Evolutionary conservation across 2,329 filamentous ascomycete genomes (phyloP), one percentile per base, ranked within the genome.

Genomic region (Ascochyta koolunga): DNA sequence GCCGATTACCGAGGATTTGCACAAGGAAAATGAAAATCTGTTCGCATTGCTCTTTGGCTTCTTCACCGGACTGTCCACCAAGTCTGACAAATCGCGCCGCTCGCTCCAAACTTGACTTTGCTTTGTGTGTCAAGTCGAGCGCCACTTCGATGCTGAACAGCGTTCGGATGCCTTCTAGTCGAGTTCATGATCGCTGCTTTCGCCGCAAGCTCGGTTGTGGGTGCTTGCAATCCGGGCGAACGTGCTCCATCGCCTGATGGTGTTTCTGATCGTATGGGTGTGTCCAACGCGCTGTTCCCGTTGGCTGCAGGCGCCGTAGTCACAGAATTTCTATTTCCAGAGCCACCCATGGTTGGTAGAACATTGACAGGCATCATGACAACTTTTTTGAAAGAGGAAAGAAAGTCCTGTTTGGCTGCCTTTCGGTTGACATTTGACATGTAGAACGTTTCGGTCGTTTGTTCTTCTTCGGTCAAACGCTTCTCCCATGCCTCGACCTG

Each of bases 311-410:
- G 50, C 18, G 56, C 44, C 25, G 54, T 53, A 10, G 62, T 43
- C n/a, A 70, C 56, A 19, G 75, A 66, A 57, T 75, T 80, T 37
- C 70, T 71, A 16, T 80, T 46, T 33, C 60, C 61, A 7, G 69
- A 66, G 15, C 68, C 61, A 19, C 70, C 70, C 59, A 91, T 84
- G 40, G 84, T 87, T 1, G 91, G 90, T 4, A 98, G 80, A 8
- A 92, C 93, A 46, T 91, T 96, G 42, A 99, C 93, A 2, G 95
- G 95, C 87, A 96, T 96, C 93, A 99, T 97, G 61, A 99, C 90
- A 8, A 99, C 95, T 75, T 98, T 98, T 71, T 92, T 97, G 81
- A 99, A 99, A 0, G 93, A 96, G 39, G 88, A 95, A 57, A 99
- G 73, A 67, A 99, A 99, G 72, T 99, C 95, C 63, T 92, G 91